Percentiles rank a stretch among this genome's conserved stretches.
Conservation (phyloP, 768 basidiomycete genomes). For the Symmetrospora coprosmae region DNA sequence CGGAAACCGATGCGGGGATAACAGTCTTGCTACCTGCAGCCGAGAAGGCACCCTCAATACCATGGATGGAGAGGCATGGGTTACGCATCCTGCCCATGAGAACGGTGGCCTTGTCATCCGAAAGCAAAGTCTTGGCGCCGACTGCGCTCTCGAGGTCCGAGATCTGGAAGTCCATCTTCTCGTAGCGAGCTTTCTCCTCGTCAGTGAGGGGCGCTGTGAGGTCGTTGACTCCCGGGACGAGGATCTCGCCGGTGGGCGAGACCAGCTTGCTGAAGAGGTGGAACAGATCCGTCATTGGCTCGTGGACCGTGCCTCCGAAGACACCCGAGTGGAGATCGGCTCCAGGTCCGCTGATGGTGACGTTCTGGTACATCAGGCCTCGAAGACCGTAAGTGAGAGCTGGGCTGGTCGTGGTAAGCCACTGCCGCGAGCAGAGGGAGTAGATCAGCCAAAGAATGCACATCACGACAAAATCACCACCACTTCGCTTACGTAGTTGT, state of each 20-base stretch:
- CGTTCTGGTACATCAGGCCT: conserved; percentile 71
- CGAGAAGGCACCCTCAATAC: conserved; percentile 88
- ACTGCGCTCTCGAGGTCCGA: conserved; percentile 60
- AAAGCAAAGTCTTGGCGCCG: conserved; percentile 61
- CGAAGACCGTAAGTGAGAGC: conserved; percentile 38
- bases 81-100: conserved; percentile 77
- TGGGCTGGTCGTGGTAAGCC: too few relatives aligned
- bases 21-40: conserved; percentile 75
- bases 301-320: conserved; percentile 48
- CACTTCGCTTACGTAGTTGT: too few relatives aligned
- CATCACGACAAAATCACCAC: too few relatives aligned
- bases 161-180: conserved; percentile 32
- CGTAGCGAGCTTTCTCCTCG: conserved; percentile 48
- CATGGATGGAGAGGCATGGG: conserved; percentile 74
- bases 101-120: conserved; percentile 57
- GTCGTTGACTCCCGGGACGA: conserved; percentile 76
- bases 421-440: background rate
- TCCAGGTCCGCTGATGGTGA: conserved; percentile 66
- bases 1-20: conserved; percentile 64
- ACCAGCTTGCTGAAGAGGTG: conserved; percentile 73
- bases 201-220: conserved; percentile 60
- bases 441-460: conserved; percentile 1
- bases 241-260: conserved; percentile 58
- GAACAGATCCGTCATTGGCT: conserved; percentile 87
- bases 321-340: conserved; percentile 82